A percentile compares a stretch with the other conserved stretches of the same genome.
These are phyloP conservation scores for Ophiobolus disseminans DNA, from an alignment of 2,329 filamentous ascomycete genomes.

Conservation along the genomic window DNA sequence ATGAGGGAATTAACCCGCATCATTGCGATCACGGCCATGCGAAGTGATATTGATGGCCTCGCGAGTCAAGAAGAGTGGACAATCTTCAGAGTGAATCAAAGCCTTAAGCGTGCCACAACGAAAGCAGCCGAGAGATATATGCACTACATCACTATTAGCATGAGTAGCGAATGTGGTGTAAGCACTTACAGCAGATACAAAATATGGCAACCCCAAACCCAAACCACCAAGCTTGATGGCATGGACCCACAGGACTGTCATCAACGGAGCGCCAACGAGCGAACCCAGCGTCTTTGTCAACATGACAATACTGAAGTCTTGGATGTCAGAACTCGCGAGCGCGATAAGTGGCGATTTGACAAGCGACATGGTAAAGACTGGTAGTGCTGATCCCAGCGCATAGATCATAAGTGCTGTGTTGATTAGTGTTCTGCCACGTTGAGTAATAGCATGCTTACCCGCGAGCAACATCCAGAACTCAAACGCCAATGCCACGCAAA, in stretches of 20 bases:
- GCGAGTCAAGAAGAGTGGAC: neutral
- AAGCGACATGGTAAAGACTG: constrained; percentile 49
- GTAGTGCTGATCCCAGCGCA: constrained; percentile 47
- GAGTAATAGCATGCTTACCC: constrained; percentile 18
- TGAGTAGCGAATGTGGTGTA: neutral
- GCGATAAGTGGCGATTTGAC: constrained; percentile 45
- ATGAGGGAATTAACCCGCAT: too few species aligned
- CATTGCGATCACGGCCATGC: neutral
- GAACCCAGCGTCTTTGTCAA: constrained; percentile 46
- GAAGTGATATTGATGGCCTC: neutral
- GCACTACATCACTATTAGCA: constrained; percentile 9
- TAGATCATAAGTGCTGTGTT: constrained; percentile 44
- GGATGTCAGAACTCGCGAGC: constrained; percentile 30
- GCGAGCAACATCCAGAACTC: constrained; percentile 42
- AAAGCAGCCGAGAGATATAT: constrained; percentile 17
- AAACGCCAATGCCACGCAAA: constrained; percentile 41
- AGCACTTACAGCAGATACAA: constrained; percentile 42
- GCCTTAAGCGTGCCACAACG: constrained; percentile 8
- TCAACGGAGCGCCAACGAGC: constrained; percentile 45
- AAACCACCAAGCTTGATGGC: constrained; percentile 44
- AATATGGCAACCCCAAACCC: constrained; percentile 45
- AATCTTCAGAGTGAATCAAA: neutral
- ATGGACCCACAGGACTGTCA: constrained; percentile 47
- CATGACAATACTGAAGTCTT: constrained; percentile 50
- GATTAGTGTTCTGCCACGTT: constrained; percentile 3